A percentile compares a stretch with the other conserved stretches of the same genome.
Evolutionary conservation across 768 basidiomycete genomes (phyloP).

Genomic region (Clitopilus passeckerianus): DNA sequence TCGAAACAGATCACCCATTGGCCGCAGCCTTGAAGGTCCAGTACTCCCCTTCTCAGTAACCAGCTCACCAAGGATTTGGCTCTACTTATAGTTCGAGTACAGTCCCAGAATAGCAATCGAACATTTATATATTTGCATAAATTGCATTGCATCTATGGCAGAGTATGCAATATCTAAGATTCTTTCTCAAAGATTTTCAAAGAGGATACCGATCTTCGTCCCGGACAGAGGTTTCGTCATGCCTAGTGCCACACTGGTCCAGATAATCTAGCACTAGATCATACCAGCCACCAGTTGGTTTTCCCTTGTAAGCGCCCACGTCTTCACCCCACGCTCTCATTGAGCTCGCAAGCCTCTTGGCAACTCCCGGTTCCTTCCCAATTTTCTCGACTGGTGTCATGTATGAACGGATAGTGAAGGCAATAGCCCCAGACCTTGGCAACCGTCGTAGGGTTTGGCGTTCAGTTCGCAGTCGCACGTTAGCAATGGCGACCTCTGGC

Average conservation of each 20-base stretch:
- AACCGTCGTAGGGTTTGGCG: constrained; percentile 65
- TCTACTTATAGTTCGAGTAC: no score
- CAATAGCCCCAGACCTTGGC: constrained; percentile 55
- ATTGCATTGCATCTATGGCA: no score
- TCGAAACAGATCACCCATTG: constrained; percentile 33
- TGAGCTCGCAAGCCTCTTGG: constrained; percentile 58
- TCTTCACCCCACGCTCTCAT: constrained; percentile 63
- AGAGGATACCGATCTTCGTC: not conserved
- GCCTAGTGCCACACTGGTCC: constrained; percentile 17
- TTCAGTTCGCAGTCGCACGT: constrained; percentile 55
- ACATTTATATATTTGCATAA: no score
- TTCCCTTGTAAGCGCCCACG: constrained; percentile 46
- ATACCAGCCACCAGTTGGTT: constrained; percentile 24
- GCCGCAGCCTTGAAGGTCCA: constrained; percentile 22
- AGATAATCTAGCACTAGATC: constrained; percentile 30
- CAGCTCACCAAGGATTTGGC: no score
- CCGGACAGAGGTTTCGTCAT: not conserved
- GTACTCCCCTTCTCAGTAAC: not conserved
- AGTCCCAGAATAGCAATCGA: not conserved
- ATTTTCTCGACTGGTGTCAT: constrained; percentile 51
- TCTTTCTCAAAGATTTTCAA: not conserved
- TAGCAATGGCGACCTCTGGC: constrained; percentile 13
- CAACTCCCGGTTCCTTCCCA: constrained; percentile 48
- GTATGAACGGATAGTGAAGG: constrained; percentile 70
- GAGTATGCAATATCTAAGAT: no score